A percentile compares a stretch with the other conserved stretches of the same genome.
These are phyloP conservation scores for Akanthomyces uredinophilus DNA, from an alignment of 2,329 filamentous ascomycete genomes.

Conservation along the genomic window DNA sequence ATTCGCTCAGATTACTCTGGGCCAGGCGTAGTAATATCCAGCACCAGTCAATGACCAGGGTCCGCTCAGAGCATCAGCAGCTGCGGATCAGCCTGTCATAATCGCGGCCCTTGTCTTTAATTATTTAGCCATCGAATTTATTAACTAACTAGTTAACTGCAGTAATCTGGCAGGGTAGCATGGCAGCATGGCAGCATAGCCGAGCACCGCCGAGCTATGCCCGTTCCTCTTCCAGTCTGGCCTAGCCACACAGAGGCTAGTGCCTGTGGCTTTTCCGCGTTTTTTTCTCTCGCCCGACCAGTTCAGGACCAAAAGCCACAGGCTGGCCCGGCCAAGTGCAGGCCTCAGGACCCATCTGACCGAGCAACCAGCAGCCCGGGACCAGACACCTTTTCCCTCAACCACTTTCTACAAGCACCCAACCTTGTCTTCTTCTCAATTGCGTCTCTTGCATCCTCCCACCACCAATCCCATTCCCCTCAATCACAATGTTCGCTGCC, in stretches of 20 bases:
- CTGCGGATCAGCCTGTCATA: neutral
- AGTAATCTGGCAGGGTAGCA: neutral
- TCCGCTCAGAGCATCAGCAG: neutral
- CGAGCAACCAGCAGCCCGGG: neutral
- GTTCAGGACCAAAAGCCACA: neutral
- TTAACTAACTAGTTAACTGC: too few relatives aligned
- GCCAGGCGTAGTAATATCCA: conserved; percentile 4
- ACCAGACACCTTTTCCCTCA: conserved; percentile 14
- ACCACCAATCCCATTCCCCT: conserved; percentile 12
- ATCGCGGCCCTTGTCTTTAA: neutral
- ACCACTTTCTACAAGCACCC: neutral
- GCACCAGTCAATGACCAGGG: neutral
- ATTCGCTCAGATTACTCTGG: neutral
- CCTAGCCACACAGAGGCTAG: conserved; percentile 7
- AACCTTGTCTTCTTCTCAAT: conserved; percentile 12
- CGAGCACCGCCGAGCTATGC: conserved; percentile 13
- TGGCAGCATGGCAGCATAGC: too few relatives aligned
- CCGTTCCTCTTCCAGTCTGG: neutral
- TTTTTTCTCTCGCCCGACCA: conserved; percentile 1
- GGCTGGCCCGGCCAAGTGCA: neutral
- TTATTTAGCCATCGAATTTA: too few relatives aligned
- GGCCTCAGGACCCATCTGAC: conserved; percentile 8
- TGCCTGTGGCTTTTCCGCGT: conserved; percentile 9
- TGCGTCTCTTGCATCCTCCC: conserved; percentile 18
- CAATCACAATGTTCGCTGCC: conserved; percentile 66